Base-by-base conservation (phyloP, 345 rosid species). In the Noccaea bulbosa region DNA sequence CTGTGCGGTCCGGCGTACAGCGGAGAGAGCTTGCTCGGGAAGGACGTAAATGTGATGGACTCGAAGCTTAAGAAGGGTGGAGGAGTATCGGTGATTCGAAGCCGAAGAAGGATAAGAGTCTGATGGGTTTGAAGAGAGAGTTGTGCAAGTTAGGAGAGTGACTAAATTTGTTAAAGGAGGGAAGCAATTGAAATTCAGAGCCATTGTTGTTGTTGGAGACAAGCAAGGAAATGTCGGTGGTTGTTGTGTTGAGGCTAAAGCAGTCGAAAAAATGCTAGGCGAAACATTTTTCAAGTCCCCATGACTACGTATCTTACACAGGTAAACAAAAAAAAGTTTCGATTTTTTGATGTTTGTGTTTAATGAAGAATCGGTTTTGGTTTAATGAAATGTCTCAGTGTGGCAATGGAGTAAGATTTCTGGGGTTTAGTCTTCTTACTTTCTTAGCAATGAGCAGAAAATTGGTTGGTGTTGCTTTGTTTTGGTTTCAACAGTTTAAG, bases 91-190 rank as follows among this genome's bases (percentile, higher is more conserved):
- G 81, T 11, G 88, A 88, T 17, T 52, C 74, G 56, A 86, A 81
- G 66, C 57, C 44, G 4, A 86, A 83, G 83, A 84, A 76, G 54
- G 87, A 87, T 75, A 91, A 86, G 75, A 41, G 80, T 1, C 75
- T 61, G 97, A 93, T 55, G 97, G 90, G 58, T 83, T 91, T 34
- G 96, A 93, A n/a, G 98, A 93, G 87, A 82, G 96, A 60, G 98
- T 93, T 41, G 81, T 91, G 24, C 30, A 27, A 27, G 30, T 27
- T 27, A 27, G 30, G 30, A 27, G 30, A 27, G 30, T 27, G 30
- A 27, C 30, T 27, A 92, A 88, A 72, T 94, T 88, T 64, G 91
- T 88, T 14, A 86, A 92, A 81, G 96, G 95, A 45, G 98, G 98
- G 69, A 88, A 86, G 66, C 86, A 86, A 32, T 50, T 89, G 81